These are phyloP conservation scores for Biscogniauxia marginata DNA, from an alignment of 2,329 filamentous ascomycete genomes.

Conservation along the genomic window DNA sequence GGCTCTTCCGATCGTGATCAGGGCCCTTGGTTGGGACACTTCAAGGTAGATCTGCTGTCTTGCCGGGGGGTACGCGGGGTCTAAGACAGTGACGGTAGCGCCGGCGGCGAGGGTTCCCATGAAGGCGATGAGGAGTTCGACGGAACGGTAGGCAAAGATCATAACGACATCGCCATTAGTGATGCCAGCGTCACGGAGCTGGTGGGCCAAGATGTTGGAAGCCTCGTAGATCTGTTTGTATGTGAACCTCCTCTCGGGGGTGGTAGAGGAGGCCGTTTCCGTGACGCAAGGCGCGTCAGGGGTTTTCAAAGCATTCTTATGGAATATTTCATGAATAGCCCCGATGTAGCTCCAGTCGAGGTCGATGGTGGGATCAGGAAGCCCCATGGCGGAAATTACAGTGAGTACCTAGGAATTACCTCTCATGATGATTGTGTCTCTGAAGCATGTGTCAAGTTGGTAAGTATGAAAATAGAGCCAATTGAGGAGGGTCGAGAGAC, in stretches of 20 bases:
- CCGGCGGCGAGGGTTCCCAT: constrained; percentile 71
- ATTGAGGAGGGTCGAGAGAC: not conserved
- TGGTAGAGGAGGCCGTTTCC: constrained; percentile 45
- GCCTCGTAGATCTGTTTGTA: constrained; percentile 86
- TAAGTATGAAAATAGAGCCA: too few species aligned
- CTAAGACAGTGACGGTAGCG: constrained; percentile 65
- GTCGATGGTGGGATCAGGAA: constrained; percentile 66
- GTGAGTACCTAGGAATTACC: too few species aligned
- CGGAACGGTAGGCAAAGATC: constrained; percentile 82
- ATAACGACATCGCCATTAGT: constrained; percentile 85
- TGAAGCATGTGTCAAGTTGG: too few species aligned
- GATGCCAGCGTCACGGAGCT: constrained; percentile 72
- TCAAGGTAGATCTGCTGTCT: constrained; percentile 82
- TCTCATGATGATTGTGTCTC: too few species aligned
- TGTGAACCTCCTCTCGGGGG: constrained; percentile 67
- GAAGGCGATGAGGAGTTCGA: constrained; percentile 64
- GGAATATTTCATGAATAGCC: constrained; percentile 70
- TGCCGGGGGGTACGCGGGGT: constrained; percentile 79
- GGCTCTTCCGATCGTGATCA: constrained; percentile 73
- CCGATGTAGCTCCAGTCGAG: constrained; percentile 67
- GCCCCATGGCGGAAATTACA: constrained; percentile 1
- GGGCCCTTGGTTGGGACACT: constrained; percentile 69
- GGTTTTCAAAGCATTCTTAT: constrained; percentile 62
- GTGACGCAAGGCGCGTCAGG: constrained; percentile 58
- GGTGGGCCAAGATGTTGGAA: constrained; percentile 76